These are phyloP conservation scores for Colletotrichum spinosum DNA, from an alignment of 2,329 filamentous ascomycete species.

Conservation along the genomic window DNA sequence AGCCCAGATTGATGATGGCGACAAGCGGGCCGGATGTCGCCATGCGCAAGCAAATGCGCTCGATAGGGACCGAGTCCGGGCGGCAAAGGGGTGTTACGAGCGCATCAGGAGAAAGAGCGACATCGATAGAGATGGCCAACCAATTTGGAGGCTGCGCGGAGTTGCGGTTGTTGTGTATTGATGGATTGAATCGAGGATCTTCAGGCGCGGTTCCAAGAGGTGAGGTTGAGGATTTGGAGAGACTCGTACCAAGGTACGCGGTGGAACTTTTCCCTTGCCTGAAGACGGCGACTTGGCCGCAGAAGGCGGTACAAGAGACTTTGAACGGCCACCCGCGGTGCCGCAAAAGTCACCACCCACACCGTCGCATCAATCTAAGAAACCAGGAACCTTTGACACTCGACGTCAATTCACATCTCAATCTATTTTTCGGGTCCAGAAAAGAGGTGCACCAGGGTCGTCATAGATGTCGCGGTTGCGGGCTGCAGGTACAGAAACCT, in stretches of 20 bases:
- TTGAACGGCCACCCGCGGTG: neutral
- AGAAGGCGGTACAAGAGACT: conserved; percentile 32
- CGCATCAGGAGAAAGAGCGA: conserved; percentile 61
- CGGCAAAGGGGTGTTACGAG: conserved; percentile 60
- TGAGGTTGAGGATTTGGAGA: conserved; percentile 66
- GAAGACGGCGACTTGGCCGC: conserved; percentile 35
- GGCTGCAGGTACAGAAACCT: conserved; percentile 37
- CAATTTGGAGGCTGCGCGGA: conserved; percentile 51
- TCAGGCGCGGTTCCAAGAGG: conserved; percentile 65
- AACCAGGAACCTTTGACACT: neutral
- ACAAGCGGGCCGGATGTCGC: conserved; percentile 61
- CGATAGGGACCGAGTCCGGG: conserved; percentile 62
- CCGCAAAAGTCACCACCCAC: conserved; percentile 2
- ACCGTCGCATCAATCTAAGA: conserved; percentile 20
- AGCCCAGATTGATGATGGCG: conserved; percentile 61
- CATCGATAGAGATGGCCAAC: conserved; percentile 64
- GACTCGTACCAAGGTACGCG: conserved; percentile 43
- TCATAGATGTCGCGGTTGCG: conserved; percentile 20
- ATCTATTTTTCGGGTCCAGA: conserved; percentile 32
- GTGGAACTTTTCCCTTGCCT: conserved; percentile 38
- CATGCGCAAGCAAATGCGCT: conserved; percentile 66
- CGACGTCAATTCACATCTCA: neutral
- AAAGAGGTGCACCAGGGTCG: conserved; percentile 28
- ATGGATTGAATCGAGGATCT: conserved; percentile 62
- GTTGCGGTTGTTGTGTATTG: conserved; percentile 59